Base-by-base conservation (phyloP, 2,329 filamentous ascomycete species). In the Pezicula neosporulosa region DNA sequence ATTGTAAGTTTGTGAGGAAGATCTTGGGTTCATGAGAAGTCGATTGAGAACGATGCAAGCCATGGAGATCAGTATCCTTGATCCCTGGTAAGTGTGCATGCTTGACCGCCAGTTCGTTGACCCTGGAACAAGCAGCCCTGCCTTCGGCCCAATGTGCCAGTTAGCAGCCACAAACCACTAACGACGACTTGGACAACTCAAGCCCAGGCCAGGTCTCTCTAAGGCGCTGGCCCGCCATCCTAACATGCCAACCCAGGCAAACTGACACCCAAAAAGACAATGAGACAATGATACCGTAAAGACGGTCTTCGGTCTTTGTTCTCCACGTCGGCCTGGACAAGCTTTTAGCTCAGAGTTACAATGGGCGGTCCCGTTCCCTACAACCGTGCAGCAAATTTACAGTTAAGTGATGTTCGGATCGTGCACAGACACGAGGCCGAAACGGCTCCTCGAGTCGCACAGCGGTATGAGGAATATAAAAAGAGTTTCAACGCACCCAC, bases 81-180 rank as follows among this genome's bases (percentile, higher is more conserved):
- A 63, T 63, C 61, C 58, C 51, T 57, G 61, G 36, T 49, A 56
- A 50, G 51, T 57, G 42, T 55, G 59, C 49, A 50, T 53, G 57
- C 53, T 58, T 63, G 65, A 66, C 65, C 65, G 65, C 65, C 61
- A 64, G 63, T 67, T 66, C 61, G 54, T 59, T 49, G 54, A 46
- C 54, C 46, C 49, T 44, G 42, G 42, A 45, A 33, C 27, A 45
- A 33, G 44, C 49, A 51, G 28, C 27, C 42, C 39, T 21, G 39
- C 12, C 42, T 44, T 12, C 42, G 19, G 13, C 19, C 42, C n/a
- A 39, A 39, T 9, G 15, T 16, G 21, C 41, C 21, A 44, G 42
- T n/a, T 44, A 27, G 42, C 12, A 44, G n/a, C 21, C 19, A 30
- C 24, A 6, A 24, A 24, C 24, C 24, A 24, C 24, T 6, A 24